phyloP scores from a whole-genome alignment of 495 filamentous ascomycete species.

The Bathelium albidoporum region DNA sequence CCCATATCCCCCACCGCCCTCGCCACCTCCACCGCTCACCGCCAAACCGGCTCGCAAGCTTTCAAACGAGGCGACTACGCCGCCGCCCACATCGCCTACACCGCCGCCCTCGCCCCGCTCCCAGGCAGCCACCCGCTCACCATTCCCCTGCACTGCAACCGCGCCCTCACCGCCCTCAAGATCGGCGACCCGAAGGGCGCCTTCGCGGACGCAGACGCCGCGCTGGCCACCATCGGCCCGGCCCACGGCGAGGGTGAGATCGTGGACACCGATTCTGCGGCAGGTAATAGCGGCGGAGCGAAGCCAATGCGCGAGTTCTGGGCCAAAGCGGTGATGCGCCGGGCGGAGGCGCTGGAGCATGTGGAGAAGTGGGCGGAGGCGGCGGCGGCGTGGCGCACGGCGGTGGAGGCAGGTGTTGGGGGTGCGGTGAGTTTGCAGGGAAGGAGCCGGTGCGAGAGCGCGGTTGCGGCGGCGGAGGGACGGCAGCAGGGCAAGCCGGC shows the following conservation, averaged over 20 bases:
- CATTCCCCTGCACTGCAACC: conserved; percentile 83
- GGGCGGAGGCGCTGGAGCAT: conserved; percentile 91
- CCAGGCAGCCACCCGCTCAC: conserved; percentile 74
- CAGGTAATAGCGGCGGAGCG: conserved; percentile 48
- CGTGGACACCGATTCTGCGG: conserved; percentile 55
- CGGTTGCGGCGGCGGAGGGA: conserved; percentile 46
- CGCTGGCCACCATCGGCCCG: conserved; percentile 70
- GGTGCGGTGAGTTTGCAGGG: conserved; percentile 75
- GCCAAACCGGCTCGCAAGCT: conserved; percentile 67
- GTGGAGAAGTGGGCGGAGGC: conserved; percentile 91
- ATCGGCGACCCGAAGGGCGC: conserved; percentile 80
- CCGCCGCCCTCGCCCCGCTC: conserved; percentile 59
- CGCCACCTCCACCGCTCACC: conserved; percentile 59
- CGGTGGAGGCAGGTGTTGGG: conserved; percentile 74
- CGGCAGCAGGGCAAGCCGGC: conserved; percentile 19
- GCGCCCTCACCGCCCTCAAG: conserved; percentile 78
- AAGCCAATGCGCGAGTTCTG: conserved; percentile 91
- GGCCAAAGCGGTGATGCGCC: conserved; percentile 83
- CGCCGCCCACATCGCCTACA: conserved; percentile 71
- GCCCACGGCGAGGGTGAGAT: conserved; percentile 66
- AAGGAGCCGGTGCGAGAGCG: conserved; percentile 83
- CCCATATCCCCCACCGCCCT: conserved; percentile 57
- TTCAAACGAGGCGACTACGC: conserved; percentile 94
- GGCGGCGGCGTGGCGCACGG: conserved; percentile 63
- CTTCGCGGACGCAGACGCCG: conserved; percentile 69